Evolutionary conservation across 2,329 filamentous ascomycete species (phyloP).

Genomic region (Capronia epimyces): DNA sequence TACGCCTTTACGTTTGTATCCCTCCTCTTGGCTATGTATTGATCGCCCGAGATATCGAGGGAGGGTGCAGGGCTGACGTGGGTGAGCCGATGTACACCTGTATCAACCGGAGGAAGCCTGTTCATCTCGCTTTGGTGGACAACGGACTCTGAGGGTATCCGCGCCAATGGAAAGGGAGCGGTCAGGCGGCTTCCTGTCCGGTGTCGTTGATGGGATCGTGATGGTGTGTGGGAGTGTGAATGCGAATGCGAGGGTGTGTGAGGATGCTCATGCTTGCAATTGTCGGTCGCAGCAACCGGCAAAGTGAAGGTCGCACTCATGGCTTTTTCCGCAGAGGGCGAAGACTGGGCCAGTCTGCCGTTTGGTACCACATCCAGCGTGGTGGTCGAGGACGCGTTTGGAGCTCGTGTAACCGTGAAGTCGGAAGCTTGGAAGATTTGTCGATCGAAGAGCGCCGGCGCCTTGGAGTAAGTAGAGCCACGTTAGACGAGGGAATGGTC

Average conservation of each 20-base stretch:
- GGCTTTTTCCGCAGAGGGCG: slow-evolving; percentile 22
- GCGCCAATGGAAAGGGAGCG: slow-evolving; percentile 22
- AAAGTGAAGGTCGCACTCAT: slow-evolving; percentile 30
- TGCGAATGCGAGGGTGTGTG: slow-evolving; percentile 34
- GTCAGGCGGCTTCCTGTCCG: slow-evolving; percentile 25
- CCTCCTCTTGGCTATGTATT: slow-evolving; percentile 21
- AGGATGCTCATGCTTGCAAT: slow-evolving; percentile 34
- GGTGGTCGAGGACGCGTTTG: neutral
- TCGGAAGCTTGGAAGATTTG: neutral
- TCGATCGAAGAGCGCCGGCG: neutral
- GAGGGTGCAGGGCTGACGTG: slow-evolving; percentile 16
- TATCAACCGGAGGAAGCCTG: slow-evolving; percentile 14
- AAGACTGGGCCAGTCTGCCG: slow-evolving; percentile 22
- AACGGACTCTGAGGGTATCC: slow-evolving; percentile 28
- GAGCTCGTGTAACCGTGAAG: neutral
- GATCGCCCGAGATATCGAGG: slow-evolving; percentile 9
- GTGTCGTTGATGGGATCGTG: slow-evolving; percentile 25
- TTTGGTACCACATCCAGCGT: slow-evolving; percentile 27
- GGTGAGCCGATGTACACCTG: slow-evolving; percentile 11
- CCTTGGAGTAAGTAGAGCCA: neutral
- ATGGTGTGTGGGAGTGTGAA: slow-evolving; percentile 33
- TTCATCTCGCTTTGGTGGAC: slow-evolving; percentile 14
- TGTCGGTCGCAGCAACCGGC: slow-evolving; percentile 30
- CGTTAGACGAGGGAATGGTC: neutral
- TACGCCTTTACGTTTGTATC: slow-evolving; percentile 17